These are phyloP conservation scores for Aspergillus incahuasiensis DNA, from an alignment of 495 filamentous ascomycete genomes.

Conservation along the genomic window DNA sequence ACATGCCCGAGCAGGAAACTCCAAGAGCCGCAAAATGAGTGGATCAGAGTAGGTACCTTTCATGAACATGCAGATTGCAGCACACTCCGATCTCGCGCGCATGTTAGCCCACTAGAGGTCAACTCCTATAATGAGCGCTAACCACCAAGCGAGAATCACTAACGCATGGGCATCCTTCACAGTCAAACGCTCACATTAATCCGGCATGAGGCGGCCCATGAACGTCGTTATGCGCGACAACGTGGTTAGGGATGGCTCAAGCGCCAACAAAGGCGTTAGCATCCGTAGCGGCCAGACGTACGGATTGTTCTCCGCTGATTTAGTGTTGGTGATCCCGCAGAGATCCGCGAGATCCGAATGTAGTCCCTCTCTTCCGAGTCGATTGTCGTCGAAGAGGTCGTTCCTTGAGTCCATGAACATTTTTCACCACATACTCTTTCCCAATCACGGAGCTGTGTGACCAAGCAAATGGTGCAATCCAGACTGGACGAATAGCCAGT, in stretches of 20 bases:
- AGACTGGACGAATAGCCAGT: conserved; percentile 41
- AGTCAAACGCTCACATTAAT: conserved; percentile 30
- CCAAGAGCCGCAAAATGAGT: conserved; percentile 1
- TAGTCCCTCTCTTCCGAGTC: conserved; percentile 31
- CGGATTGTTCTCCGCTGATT: conserved; percentile 34
- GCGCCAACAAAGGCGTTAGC: conserved; percentile 27
- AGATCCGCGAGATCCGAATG: conserved; percentile 33
- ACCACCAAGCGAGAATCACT: conserved; percentile 44
- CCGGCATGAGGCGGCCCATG: conserved; percentile 31
- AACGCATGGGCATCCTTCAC: conserved; percentile 40
- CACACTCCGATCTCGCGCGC: conserved; percentile 38
- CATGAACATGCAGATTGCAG: conserved; percentile 44
- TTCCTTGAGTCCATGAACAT: conserved; percentile 31
- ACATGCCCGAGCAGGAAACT: conserved; percentile 12
- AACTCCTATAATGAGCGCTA: conserved; percentile 30
- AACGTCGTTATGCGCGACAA: conserved; percentile 27
- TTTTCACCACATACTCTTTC: conserved; percentile 36
- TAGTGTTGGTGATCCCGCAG: conserved; percentile 34
- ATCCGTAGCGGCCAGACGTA: conserved; percentile 38
- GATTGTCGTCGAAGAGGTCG: conserved; percentile 25
- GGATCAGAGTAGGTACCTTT: conserved; percentile 15
- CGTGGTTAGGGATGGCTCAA: conserved; percentile 17
- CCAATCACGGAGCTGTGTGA: conserved; percentile 26
- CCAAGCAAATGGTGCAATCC: conserved; percentile 38
- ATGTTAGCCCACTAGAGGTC: conserved; percentile 39